Evolutionary conservation across 2,329 filamentous ascomycete species (phyloP).

Genomic region (Coniosporium tulheliwenetii): DNA sequence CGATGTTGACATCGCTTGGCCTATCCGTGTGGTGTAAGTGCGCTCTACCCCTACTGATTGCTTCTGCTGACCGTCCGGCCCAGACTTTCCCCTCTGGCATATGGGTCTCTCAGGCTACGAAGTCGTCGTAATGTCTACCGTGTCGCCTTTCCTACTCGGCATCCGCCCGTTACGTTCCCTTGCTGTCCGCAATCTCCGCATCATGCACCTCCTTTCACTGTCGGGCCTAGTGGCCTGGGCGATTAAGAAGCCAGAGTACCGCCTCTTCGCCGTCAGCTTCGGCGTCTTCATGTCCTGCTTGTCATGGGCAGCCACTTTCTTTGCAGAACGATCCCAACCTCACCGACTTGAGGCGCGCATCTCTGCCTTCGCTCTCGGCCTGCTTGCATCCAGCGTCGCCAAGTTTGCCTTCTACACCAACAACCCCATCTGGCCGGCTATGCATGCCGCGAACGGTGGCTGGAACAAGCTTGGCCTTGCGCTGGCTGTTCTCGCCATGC

Average conservation of each 20-base stretch:
- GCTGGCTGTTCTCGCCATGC: slow-evolving; percentile 58
- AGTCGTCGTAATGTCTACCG: slow-evolving; percentile 67
- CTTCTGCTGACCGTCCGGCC: slow-evolving; percentile 6
- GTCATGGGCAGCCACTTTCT: slow-evolving; percentile 71
- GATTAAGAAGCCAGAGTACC: slow-evolving; percentile 52
- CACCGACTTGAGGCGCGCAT: slow-evolving; percentile 67
- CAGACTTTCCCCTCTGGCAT: slow-evolving; percentile 92
- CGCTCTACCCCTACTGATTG: slow-evolving; percentile 2
- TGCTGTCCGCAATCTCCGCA: slow-evolving; percentile 51
- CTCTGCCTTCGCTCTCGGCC: slow-evolving; percentile 63
- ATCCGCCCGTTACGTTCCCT: slow-evolving; percentile 53
- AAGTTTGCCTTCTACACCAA: slow-evolving; percentile 93
- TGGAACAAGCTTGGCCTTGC: slow-evolving; percentile 75
- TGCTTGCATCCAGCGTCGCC: slow-evolving; percentile 71
- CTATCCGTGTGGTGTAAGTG: slow-evolving; percentile 83
- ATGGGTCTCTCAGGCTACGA: slow-evolving; percentile 99
- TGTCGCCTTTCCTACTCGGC: slow-evolving; percentile 66
- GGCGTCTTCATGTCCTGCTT: slow-evolving; percentile 68
- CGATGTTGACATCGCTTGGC: slow-evolving; percentile 76
- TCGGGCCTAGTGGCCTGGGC: slow-evolving; percentile 67
- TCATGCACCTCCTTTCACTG: slow-evolving; percentile 63
- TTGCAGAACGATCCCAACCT: slow-evolving; percentile 59
- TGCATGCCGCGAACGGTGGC: slow-evolving; percentile 79
- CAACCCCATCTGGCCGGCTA: slow-evolving; percentile 92
- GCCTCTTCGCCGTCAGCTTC: slow-evolving; percentile 69